Evolutionary conservation across 1,284 basidiomycete species (phyloP).

Genomic region (Cystobasidium sp.): DNA sequence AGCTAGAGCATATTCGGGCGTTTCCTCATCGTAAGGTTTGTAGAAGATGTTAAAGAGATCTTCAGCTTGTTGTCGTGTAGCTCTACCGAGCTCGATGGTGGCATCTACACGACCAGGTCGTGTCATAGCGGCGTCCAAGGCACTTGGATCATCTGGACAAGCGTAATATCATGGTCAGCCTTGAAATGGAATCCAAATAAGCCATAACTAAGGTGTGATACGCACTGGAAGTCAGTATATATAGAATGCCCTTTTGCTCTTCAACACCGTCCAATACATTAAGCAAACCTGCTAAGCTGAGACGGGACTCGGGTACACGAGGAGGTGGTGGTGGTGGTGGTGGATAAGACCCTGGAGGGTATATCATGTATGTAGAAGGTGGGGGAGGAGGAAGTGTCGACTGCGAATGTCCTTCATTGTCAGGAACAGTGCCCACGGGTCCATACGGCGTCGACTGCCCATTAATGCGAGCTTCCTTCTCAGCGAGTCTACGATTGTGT

Average conservation of each 20-base stretch:
- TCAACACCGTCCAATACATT: conserved; percentile 27
- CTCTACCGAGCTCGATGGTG: conserved; percentile 7
- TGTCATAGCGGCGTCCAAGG: conserved; percentile 68
- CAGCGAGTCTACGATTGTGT: conserved; percentile 8
- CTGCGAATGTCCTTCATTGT: too few relatives aligned
- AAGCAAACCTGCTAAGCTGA: conserved; percentile 20
- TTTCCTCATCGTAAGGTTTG: conserved; percentile 51
- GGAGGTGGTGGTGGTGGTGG: conserved; percentile 3
- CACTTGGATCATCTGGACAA: conserved; percentile 73
- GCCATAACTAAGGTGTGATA: too few relatives aligned
- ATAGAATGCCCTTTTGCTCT: conserved; percentile 3
- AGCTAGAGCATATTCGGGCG: not conserved
- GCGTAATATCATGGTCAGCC: not conserved
- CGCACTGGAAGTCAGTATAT: conserved; percentile 16
- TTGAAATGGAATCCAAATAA: too few relatives aligned
- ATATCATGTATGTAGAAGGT: not conserved
- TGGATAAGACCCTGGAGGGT: not conserved
- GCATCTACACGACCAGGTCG: conserved; percentile 60
- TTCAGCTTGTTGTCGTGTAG: conserved; percentile 27
- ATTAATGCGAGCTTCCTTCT: not conserved
- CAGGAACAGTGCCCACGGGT: conserved; percentile 59
- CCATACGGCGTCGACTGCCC: conserved; percentile 57
- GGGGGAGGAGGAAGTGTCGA: conserved; percentile 59
- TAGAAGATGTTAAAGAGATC: conserved; percentile 33
- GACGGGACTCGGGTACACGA: not conserved